Base-by-base conservation (phyloP, 345 rosid species). In the Psidium friedrichsthalianum region DNA sequence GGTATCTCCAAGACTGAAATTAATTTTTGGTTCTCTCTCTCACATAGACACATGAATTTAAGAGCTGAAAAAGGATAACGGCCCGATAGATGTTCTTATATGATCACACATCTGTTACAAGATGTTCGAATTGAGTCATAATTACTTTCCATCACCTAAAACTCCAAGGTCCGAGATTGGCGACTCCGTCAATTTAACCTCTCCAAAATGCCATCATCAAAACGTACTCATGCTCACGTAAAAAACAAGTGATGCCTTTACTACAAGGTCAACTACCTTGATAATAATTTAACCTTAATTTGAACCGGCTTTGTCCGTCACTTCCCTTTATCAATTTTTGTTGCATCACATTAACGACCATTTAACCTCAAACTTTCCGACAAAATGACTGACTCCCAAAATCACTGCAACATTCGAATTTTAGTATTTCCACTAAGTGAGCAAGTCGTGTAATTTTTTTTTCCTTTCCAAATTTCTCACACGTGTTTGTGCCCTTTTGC, bases 91-190 rank as follows among this genome's bases (percentile, higher is more conserved):
- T 49, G 2, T 49, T 49, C 2, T 47, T 47, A 6, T 49, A 49
- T 10, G 51, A 49, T 9, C 13, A 9, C 13, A 49, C 74, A 1
- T 13, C 1, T 0, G 0, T 13, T 2, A 7, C 10, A 5, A 0
- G 2, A 58, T n/a, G 40, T 1, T 59, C 4, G 2, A 27, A 27
- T 59, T 13, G 1, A 59, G 2, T 11, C 20, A 1, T 59, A 27
- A 59, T 59, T 59, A 59, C 36, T 20, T 13, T 1, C 18, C 69
- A 6, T 6, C 36, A 27, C 20, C 15, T 5, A 59, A 16, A 59
- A 59, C 1, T n/a, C 8, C 0, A 59, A 14, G 1, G 9, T 52
- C 6, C 3, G 11, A 49, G 51, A 49, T 49, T 10, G 12, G 11
- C 51, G 51, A 49, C 11, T 52, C 54, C 54, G 18, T 52, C 54